A percentile compares a stretch with the other conserved stretches of the same genome.
These are phyloP conservation scores for Leishmania tarentolae DNA, from an alignment of 208 protist species.

Conservation along the genomic window DNA sequence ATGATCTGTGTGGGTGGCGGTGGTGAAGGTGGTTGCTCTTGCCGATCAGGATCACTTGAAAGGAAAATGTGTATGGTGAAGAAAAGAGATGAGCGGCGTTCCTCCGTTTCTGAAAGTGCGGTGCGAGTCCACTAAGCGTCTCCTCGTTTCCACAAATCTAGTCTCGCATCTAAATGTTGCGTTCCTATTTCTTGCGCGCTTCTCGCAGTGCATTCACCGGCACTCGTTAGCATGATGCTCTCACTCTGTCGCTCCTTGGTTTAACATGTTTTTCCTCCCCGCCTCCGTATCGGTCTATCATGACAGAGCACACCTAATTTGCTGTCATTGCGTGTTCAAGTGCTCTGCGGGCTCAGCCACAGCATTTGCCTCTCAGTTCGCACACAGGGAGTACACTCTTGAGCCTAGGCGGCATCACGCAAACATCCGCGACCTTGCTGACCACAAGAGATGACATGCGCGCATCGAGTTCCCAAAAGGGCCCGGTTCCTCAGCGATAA, in stretches of 20 bases:
- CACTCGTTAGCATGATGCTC: neutral
- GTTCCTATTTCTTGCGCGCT: neutral
- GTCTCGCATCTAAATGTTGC: neutral
- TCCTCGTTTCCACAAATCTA: neutral
- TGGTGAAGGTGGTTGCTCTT: neutral
- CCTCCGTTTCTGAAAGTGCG: neutral
- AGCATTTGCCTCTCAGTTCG: neutral
- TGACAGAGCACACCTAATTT: neutral
- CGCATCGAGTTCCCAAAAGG: conserved; percentile 13
- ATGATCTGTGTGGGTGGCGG: neutral
- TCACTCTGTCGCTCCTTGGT: neutral
- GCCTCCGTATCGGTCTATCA: neutral
- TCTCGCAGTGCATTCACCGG: neutral
- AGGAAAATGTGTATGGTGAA: neutral
- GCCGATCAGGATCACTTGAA: neutral
- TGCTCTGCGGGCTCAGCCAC: neutral
- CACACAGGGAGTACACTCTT: conserved; percentile 8
- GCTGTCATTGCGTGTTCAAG: neutral
- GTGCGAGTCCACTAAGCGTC: neutral
- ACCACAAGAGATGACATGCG: conserved; percentile 37
- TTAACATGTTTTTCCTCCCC: neutral
- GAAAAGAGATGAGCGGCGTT: neutral
- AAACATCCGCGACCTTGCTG: conserved; percentile 14
- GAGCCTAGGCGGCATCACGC: no score
- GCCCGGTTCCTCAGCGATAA: conserved; percentile 40